Percentiles rank a stretch among this genome's conserved stretches.
Evolutionary conservation across 495 filamentous ascomycete genomes (phyloP).

Genomic region (Penicillium subrubescens): DNA sequence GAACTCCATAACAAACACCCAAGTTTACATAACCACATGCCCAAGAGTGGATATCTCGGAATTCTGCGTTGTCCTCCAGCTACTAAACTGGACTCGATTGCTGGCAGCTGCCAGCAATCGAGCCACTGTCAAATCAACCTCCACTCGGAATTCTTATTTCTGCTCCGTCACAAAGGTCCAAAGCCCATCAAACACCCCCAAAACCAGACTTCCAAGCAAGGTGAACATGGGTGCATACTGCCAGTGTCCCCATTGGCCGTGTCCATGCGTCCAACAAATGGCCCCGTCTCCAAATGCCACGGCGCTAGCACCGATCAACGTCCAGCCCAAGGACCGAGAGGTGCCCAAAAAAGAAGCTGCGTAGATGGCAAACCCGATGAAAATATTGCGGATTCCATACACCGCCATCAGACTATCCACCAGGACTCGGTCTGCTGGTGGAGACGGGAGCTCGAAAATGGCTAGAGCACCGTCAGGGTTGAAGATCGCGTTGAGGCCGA

Average conservation of each 20-base stretch:
- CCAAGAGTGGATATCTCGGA: conserved; percentile 18
- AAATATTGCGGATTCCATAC: conserved; percentile 56
- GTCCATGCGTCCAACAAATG: conserved; percentile 42
- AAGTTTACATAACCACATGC: conserved; percentile 4
- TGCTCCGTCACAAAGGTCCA: background rate
- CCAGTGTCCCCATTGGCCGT: conserved; percentile 58
- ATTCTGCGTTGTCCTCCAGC: background rate
- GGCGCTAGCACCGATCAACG: conserved; percentile 44
- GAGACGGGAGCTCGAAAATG: conserved; percentile 49
- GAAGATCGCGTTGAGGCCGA: conserved; percentile 52
- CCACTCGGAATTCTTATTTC: conserved; percentile 1
- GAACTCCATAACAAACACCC: background rate
- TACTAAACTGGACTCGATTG: conserved; percentile 5
- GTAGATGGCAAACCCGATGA: conserved; percentile 54
- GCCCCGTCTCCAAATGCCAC: conserved; percentile 51
- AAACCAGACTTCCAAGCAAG: conserved; percentile 32
- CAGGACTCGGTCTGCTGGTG: conserved; percentile 31
- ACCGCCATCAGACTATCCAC: conserved; percentile 47
- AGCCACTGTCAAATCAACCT: background rate
- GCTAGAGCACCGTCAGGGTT: conserved; percentile 45
- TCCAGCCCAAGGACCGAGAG: conserved; percentile 46
- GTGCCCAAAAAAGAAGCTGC: conserved; percentile 40
- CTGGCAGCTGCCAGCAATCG: conserved; percentile 7
- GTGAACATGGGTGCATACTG: conserved; percentile 51
- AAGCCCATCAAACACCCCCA: conserved; percentile 6